Evolutionary conservation across 331 rosid species (phyloP), one percentile per base, ranked within the genome.

Genomic region (Quercus phellos): DNA sequence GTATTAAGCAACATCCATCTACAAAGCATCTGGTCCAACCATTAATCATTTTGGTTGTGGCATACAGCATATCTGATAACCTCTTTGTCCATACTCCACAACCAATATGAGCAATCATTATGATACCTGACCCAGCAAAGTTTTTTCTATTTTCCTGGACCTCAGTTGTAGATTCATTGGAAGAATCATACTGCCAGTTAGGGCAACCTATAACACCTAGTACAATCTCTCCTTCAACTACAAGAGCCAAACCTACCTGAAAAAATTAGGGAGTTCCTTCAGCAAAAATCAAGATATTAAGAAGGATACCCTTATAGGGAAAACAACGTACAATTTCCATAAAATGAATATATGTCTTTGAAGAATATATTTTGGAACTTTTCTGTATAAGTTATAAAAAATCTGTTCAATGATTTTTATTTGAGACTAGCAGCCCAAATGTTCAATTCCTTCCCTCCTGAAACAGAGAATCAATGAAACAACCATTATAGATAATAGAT

Each of bases 171-270:
- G 76, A 54, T 74, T 82, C 87, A 70, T 76, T 70, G 1, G 88
- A 79, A 46, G 74, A 58, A 70, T 85, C 96, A 51, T 77, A 79
- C 74, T 64, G 78, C 97, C 97, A 92, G 89, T 89, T 90, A 27
- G 96, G 99, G 87, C 98, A 94, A 35, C 96, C 98, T 96, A 94
- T 94, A 74, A 92, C 90, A 74, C 96, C 97, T 51, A 90, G 34
- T 18, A 84, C 92, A 84, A 86, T 74, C 87, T 90, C 87, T 76
- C 94, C 94, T 35, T 92, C 98, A 79, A 94, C 97, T 76, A 90
- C 90, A 51, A 91, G 95, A 68, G 97, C 92, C 97, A 93, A 88
- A 74, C 98, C 98, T 55, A 90, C 98, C 96, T 92, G 85, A 55
- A 78, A 42, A 12, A 64, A 59, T 68, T 78, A 34, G 6, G 56